A percentile compares a stretch with the other conserved stretches of the same genome.
Evolutionary conservation across 805 yeast species (phyloP).

Genomic region (Cyberlindnera maritima): DNA sequence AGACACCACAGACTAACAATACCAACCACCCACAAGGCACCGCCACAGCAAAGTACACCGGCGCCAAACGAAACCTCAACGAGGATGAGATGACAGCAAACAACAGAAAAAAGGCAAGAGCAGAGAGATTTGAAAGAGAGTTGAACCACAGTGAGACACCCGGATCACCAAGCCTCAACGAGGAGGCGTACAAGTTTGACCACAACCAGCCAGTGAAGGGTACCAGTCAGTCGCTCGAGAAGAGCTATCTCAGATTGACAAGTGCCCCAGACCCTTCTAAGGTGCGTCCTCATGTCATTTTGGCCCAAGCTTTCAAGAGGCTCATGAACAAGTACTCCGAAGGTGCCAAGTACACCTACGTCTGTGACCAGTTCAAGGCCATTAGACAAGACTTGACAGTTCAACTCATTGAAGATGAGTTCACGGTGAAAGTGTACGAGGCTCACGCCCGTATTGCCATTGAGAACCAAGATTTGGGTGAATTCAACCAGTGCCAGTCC

Average conservation of each 20-base stretch:
- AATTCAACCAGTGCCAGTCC: slow-evolving; percentile 92
- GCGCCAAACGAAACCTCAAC: not conserved
- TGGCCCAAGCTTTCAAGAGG: slow-evolving; percentile 54
- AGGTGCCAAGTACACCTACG: slow-evolving; percentile 63
- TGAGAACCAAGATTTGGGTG: slow-evolving; percentile 82
- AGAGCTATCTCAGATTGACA: slow-evolving; percentile 78
- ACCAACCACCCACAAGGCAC: not conserved
- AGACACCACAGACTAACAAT: slow-evolving; percentile 1
- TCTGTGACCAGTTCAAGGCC: slow-evolving; percentile 88
- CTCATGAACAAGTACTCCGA: slow-evolving; percentile 51
- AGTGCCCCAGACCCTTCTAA: slow-evolving; percentile 85
- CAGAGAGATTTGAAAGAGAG: slow-evolving; percentile 34
- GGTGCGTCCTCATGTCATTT: slow-evolving; percentile 70
- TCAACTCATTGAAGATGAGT: slow-evolving; percentile 76
- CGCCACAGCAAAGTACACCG: not conserved
- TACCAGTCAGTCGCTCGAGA: slow-evolving; percentile 62
- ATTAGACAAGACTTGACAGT: slow-evolving; percentile 92
- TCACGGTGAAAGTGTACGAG: slow-evolving; percentile 79
- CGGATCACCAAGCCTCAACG: slow-evolving; percentile 24
- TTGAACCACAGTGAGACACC: slow-evolving; percentile 12
- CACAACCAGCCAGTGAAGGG: slow-evolving; percentile 53
- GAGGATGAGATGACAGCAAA: slow-evolving; percentile 23
- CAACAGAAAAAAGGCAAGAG: slow-evolving; percentile 32
- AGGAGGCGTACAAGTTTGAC: slow-evolving; percentile 31
- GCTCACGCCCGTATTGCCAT: slow-evolving; percentile 85